phyloP scores from a whole-genome alignment of 2,329 filamentous ascomycete species.

The Neonectria punicea region DNA sequence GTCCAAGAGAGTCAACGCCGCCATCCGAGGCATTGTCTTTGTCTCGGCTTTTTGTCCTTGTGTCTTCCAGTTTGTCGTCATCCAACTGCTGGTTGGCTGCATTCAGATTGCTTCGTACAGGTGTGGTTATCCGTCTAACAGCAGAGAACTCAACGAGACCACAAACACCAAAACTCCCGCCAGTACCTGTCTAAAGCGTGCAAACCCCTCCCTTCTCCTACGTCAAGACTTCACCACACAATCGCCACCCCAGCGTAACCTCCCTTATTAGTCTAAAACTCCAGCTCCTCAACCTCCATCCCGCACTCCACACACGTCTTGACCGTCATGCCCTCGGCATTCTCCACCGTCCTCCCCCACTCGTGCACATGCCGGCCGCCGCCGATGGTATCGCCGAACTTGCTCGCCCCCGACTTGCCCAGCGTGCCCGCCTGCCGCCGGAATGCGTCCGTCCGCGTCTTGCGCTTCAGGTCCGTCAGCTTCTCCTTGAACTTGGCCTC shows the following conservation, averaged over 20 bases:
- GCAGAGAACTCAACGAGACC: not conserved
- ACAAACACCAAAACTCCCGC: not conserved
- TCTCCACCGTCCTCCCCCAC: slow-evolving; percentile 79
- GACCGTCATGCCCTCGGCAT: slow-evolving; percentile 77
- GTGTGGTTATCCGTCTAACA: not conserved
- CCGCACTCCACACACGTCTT: slow-evolving; percentile 83
- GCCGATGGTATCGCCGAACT: slow-evolving; percentile 82
- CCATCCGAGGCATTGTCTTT: not conserved
- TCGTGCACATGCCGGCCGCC: slow-evolving; percentile 86
- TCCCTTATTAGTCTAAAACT: slow-evolving; percentile 58
- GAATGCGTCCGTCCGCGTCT: slow-evolving; percentile 91
- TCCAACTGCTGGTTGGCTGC: not conserved
- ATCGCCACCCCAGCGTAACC: not conserved
- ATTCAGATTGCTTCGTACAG: not conserved
- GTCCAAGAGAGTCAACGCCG: not conserved
- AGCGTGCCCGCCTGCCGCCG: slow-evolving; percentile 73
- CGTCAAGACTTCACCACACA: not conserved
- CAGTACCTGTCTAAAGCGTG: not conserved
- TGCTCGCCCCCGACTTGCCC: slow-evolving; percentile 61
- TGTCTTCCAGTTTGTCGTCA: not conserved
- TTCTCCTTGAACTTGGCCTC: slow-evolving; percentile 93
- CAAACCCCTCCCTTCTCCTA: not conserved
- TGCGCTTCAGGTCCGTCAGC: slow-evolving; percentile 89
- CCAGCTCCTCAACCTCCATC: slow-evolving; percentile 82
- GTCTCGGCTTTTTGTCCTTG: not conserved